Conservation (phyloP, 2,329 filamentous ascomycete genomes). For the Diaporthe helianthi region DNA sequence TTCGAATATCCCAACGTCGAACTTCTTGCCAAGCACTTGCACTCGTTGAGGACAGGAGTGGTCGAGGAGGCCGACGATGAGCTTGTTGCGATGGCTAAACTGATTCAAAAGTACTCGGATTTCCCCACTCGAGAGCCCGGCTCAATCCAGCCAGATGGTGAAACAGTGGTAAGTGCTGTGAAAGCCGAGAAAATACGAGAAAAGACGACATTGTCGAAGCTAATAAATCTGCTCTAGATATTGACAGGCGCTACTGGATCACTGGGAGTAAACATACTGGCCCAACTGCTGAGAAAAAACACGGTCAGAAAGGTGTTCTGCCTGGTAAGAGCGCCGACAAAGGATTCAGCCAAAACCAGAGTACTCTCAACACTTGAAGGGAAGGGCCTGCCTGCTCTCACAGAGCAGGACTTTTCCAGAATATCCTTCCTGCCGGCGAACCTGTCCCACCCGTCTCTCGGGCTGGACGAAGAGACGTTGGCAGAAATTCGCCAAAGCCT, state of each 20-base stretch:
- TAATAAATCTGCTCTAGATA: conserved; percentile 42
- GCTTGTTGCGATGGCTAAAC: conserved; percentile 41
- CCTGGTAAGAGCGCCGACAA: conserved; percentile 53
- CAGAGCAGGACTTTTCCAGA: neutral
- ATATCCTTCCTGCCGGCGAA: neutral
- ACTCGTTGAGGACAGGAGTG: conserved; percentile 38
- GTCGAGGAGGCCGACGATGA: conserved; percentile 39
- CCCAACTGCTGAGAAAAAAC: conserved; percentile 62
- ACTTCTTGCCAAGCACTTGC: conserved; percentile 38
- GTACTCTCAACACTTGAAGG: conserved; percentile 41
- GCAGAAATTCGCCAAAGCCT: neutral
- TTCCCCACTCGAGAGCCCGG: conserved; percentile 41
- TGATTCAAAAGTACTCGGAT: conserved; percentile 48
- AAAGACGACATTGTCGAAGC: neutral
- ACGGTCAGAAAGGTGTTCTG: conserved; percentile 61
- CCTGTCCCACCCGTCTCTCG: neutral
- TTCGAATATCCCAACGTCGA: conserved; percentile 42
- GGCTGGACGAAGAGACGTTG: neutral
- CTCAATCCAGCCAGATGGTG: conserved; percentile 38
- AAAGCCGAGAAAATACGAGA: neutral
- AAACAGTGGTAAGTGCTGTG: conserved; percentile 42
- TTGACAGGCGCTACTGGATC: conserved; percentile 69
- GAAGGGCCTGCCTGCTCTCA: neutral
- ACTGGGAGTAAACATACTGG: conserved; percentile 64
- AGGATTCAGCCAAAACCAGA: conserved; percentile 42